Base-by-base conservation (phyloP, 441 rosid genomes). In the Sinapis alba region DNA sequence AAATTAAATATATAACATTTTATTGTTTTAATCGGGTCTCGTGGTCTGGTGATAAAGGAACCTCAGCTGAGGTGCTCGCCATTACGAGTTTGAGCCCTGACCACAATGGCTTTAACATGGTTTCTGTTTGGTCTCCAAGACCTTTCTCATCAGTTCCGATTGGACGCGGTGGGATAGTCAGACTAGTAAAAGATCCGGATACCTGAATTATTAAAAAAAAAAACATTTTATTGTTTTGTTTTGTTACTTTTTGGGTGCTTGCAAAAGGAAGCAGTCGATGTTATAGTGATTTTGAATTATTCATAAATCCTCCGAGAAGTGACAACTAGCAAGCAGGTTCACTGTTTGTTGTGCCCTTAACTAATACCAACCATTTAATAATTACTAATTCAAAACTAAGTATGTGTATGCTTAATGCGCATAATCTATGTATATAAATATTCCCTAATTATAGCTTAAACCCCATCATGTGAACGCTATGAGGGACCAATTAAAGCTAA, bases 401-500 rank as follows among this genome's bases (percentile, higher is more conserved):
- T 7, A 2, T n/a, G 32, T 45, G 50, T 45, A 28, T 71, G 34
- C 24, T 61, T 41, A 41, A 50, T 60, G 67, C 21, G 5, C 16
- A 57, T 36, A 6, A 66, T 12, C 5, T 23, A 24, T 47, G 3
- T 65, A 36, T 38, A 32, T 24, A 24, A n/a, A n/a, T 57, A 28
- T 45, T 64, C 63, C 47, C 53, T 71, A 60, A 65, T 20, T 26
- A 30, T 73, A 78, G 38, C 47, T 54, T 68, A 78, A 16, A 19
- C 69, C 50, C 62, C 58, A 63, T 62, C 63, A 69, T 62, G 75
- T 69, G 68, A 64, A 72, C 73, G 78, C 32, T 61, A 67, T 18
- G 34, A 62, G 62, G 75, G 27, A 69, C 78, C 71, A 63, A 69
- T 73, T 62, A 63, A 69, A 78, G 78, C 61, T 28, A 72, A 56